These are phyloP conservation scores for Barnettozyma siamensis DNA, from an alignment of 805 yeast species.

Conservation along the genomic window DNA sequence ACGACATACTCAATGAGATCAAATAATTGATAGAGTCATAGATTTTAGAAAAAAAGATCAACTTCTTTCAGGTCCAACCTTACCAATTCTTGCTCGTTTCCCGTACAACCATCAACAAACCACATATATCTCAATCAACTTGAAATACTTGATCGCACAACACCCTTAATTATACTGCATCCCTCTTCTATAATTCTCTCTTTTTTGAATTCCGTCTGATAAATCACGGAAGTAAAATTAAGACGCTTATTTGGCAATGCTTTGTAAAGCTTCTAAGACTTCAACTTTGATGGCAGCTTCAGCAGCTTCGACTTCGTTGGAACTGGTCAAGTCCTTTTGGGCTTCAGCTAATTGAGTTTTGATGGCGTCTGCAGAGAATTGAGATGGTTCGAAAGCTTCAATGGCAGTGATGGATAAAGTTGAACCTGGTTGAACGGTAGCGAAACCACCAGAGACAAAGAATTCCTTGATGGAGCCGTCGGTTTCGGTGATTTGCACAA, in stretches of 20 bases:
- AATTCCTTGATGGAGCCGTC: constrained; percentile 67
- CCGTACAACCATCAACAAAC: too few species aligned
- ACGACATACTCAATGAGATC: not conserved
- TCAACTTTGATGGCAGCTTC: constrained; percentile 95
- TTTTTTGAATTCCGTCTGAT: not conserved
- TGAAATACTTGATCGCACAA: too few species aligned
- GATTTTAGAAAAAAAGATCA: not conserved
- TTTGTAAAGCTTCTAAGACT: constrained; percentile 89
- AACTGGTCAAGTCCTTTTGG: constrained; percentile 77
- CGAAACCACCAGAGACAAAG: constrained; percentile 95
- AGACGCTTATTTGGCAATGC: constrained; percentile 59
- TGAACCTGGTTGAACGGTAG: constrained; percentile 93
- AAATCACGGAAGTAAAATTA: not conserved
- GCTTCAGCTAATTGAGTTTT: constrained; percentile 86
- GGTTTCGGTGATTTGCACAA: constrained; percentile 83
- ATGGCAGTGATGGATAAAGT: constrained; percentile 84
- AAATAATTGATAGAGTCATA: too few species aligned
- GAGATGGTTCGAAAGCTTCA: constrained; percentile 90
- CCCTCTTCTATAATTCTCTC: not conserved
- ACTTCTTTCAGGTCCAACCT: too few species aligned
- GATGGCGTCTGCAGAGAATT: constrained; percentile 75
- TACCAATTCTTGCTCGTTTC: too few species aligned
- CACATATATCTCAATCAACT: too few species aligned
- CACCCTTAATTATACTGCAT: too few species aligned
- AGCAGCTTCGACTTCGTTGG: constrained; percentile 86